A percentile compares a stretch with the other conserved stretches of the same genome.
phyloP scores from a whole-genome alignment of 2,329 filamentous ascomycete species.

The Pseudogymnoascus sp. region DNA sequence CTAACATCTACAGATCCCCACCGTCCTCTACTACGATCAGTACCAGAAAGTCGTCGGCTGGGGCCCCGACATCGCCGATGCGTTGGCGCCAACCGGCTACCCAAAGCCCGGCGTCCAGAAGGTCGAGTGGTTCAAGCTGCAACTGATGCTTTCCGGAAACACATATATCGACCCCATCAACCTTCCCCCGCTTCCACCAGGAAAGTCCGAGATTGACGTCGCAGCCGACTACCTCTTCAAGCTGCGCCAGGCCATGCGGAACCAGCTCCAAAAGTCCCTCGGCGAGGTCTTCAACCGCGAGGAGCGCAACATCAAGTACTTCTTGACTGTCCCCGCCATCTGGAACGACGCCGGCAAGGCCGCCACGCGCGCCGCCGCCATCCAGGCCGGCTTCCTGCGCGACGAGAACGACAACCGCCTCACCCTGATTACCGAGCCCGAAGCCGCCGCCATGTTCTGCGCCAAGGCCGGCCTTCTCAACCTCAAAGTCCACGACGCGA shows the following conservation, averaged over 20 bases:
- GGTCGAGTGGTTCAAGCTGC: slow-evolving; percentile 99
- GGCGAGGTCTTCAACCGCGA: slow-evolving; percentile 97
- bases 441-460: slow-evolving; percentile 95
- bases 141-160: slow-evolving; percentile 97
- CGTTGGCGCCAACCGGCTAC: slow-evolving; percentile 90
- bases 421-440: slow-evolving; percentile 90
- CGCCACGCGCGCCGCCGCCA: slow-evolving; percentile 87
- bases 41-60: slow-evolving; percentile 99
- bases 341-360: slow-evolving; percentile 99
- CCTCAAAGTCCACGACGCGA: slow-evolving; percentile 96
- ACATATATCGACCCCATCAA: slow-evolving; percentile 99
- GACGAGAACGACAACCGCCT: slow-evolving; percentile 97
- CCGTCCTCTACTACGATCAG: slow-evolving; percentile 98
- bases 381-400: slow-evolving; percentile 91
- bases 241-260: slow-evolving; percentile 91
- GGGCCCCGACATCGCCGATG: slow-evolving; percentile 96
- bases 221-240: slow-evolving; percentile 99
- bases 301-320: slow-evolving; percentile 96
- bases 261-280: slow-evolving; percentile 88
- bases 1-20: slow-evolving; percentile 65
- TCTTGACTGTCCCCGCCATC: slow-evolving; percentile 96
- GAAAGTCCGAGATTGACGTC: slow-evolving; percentile 98
- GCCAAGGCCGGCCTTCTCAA: slow-evolving; percentile 94
- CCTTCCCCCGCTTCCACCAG: slow-evolving; percentile 89
- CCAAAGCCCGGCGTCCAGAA: slow-evolving; percentile 97